phyloP scores from a whole-genome alignment of 352 stramenopile genomes.

The Globisporangium rhizosaccharum region DNA sequence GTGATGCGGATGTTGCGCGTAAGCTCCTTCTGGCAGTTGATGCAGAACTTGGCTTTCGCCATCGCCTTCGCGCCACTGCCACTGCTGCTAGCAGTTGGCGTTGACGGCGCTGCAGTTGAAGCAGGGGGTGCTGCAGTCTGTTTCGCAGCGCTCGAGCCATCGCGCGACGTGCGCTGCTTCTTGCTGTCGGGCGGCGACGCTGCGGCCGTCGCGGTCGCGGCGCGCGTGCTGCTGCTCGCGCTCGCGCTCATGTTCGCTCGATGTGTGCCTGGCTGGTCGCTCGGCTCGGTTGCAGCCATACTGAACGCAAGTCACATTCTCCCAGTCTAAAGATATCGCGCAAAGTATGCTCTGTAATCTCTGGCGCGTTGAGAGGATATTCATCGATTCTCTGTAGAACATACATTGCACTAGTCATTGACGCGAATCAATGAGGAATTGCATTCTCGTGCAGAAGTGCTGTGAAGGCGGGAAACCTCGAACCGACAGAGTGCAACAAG shows the following conservation, averaged over 20 bases:
- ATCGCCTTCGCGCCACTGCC: slow-evolving; percentile 6
- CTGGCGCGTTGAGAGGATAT: too few species aligned
- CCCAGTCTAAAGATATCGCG: too few species aligned
- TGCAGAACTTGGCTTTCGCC: slow-evolving; percentile 72
- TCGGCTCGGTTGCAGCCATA: too few species aligned
- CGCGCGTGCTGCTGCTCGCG: background rate
- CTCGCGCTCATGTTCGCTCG: slow-evolving; percentile 9
- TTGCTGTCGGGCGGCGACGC: slow-evolving; percentile 2
- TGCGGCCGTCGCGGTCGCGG: background rate
- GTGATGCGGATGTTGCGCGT: slow-evolving; percentile 82
- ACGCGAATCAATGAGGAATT: too few species aligned
- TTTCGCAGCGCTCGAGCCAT: background rate
- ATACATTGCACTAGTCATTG: too few species aligned
- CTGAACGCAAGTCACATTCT: too few species aligned
- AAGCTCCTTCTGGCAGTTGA: slow-evolving; percentile 85
- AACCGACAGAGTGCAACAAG: too few species aligned
- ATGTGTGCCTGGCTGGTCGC: too few species aligned
- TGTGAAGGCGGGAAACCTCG: too few species aligned
- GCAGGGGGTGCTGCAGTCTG: background rate
- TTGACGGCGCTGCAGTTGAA: slow-evolving; percentile 17
- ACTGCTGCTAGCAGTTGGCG: background rate
- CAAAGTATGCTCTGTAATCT: too few species aligned
- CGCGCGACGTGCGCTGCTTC: slow-evolving; percentile 14
- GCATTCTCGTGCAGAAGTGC: too few species aligned
- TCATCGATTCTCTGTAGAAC: too few species aligned